Evolutionary conservation across 1,139 yeast species (phyloP).

Genomic region (Suhomyces yuchorum): DNA sequence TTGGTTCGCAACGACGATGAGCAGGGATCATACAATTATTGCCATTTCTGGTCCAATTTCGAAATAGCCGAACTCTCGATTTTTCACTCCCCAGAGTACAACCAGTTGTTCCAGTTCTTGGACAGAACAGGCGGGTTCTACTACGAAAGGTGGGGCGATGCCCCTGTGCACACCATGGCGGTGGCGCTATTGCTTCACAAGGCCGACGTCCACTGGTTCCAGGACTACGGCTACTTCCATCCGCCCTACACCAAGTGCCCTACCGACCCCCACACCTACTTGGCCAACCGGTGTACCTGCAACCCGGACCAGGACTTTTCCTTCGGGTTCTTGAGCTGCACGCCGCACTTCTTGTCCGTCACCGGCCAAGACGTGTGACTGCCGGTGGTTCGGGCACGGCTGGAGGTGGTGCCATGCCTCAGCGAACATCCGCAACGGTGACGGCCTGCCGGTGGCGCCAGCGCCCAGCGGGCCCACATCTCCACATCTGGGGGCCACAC

Average conservation of each 20-base stretch:
- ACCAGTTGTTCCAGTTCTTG: conserved; percentile 28
- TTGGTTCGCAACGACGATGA: conserved; percentile 24
- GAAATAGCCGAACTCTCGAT: conserved; percentile 37
- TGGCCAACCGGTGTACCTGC: conserved; percentile 32
- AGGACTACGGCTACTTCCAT: conserved; percentile 38
- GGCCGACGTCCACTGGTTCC: conserved; percentile 34
- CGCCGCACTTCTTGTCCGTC: conserved; percentile 28
- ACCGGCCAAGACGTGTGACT: background rate
- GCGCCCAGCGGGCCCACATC: too few relatives aligned
- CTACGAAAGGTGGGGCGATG: conserved; percentile 49
- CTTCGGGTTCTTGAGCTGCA: conserved; percentile 32
- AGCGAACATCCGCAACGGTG: too few relatives aligned
- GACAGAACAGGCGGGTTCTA: conserved; percentile 39
- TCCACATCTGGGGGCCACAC: too few relatives aligned
- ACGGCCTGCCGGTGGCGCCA: too few relatives aligned
- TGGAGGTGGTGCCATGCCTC: too few relatives aligned
- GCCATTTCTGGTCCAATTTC: conserved; percentile 46
- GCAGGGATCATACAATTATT: conserved; percentile 32
- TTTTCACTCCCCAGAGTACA: conserved; percentile 26
- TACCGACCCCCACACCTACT: conserved; percentile 17
- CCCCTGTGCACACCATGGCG: conserved; percentile 40
- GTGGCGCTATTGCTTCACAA: conserved; percentile 27
- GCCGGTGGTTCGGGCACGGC: too few relatives aligned
- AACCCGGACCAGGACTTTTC: conserved; percentile 36
- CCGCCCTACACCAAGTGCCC: conserved; percentile 42